Conservation (phyloP, 2,329 filamentous ascomycete genomes). For the Cyanodermella asteris region DNA sequence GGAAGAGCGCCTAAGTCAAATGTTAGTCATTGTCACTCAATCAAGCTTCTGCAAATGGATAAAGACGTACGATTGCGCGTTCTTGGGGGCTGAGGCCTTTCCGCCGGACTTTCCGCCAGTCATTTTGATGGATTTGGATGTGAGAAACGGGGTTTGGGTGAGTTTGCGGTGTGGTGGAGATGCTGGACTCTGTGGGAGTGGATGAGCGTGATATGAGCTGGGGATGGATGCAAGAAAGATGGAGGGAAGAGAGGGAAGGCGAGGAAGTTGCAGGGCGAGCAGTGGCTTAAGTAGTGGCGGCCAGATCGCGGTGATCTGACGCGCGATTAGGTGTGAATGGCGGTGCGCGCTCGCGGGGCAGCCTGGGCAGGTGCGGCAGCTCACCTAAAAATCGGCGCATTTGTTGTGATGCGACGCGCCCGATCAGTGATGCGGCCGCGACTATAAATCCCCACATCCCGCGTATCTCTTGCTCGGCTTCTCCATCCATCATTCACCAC, state of each 20-base stretch:
- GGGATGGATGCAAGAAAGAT: constrained; percentile 11
- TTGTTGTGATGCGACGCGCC: too few species aligned
- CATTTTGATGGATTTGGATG: constrained; percentile 53
- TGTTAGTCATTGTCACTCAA: constrained; percentile 18
- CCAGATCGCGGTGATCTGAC: constrained; percentile 7
- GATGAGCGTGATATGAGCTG: constrained; percentile 2
- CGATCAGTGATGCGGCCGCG: too few species aligned
- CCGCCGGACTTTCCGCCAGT: constrained; percentile 99
- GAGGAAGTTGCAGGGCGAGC: constrained; percentile 11
- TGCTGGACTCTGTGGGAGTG: constrained; percentile 1
- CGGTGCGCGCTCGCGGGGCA: too few species aligned
- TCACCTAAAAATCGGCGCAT: neutral
- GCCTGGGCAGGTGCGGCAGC: neutral
- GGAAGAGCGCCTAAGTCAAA: constrained; percentile 59
- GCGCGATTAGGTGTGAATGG: too few species aligned
- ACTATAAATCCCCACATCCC: constrained; percentile 9
- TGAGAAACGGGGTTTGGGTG: constrained; percentile 13
- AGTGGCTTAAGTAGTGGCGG: constrained; percentile 9
- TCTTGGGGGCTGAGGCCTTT: constrained; percentile 98
- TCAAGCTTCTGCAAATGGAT: too few species aligned
- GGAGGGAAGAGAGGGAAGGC: constrained; percentile 9
- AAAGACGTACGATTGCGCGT: constrained; percentile 81
- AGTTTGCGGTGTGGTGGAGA: constrained; percentile 12
- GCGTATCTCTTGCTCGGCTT: constrained; percentile 4
- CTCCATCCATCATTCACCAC: constrained; percentile 7